Evolutionary conservation across 2,329 filamentous ascomycete genomes (phyloP).

Genomic region (Pseudogymnoascus sp.): DNA sequence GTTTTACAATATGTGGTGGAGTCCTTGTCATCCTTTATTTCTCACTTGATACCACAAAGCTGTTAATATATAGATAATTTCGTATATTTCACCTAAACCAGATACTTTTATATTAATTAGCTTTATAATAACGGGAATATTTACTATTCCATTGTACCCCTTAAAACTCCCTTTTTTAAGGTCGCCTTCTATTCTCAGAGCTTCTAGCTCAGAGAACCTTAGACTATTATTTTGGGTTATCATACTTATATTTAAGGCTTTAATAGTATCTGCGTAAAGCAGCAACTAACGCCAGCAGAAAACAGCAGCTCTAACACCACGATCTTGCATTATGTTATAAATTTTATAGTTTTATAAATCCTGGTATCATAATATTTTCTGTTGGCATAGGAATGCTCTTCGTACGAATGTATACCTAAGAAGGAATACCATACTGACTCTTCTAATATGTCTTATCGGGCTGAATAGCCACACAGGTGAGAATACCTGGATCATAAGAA

Average conservation of each 20-base stretch:
- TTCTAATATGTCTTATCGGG: background rate
- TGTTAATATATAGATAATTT: background rate
- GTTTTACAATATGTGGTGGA: background rate
- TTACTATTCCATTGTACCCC: too few species aligned
- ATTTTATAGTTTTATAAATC: background rate
- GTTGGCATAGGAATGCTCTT: background rate
- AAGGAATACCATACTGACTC: background rate
- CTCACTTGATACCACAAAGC: background rate
- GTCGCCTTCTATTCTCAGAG: too few species aligned
- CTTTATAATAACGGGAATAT: too few species aligned
- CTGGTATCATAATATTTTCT: background rate
- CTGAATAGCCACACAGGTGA: background rate
- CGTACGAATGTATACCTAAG: background rate
- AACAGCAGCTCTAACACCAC: too few species aligned
- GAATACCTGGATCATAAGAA: background rate
- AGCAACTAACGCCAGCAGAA: too few species aligned
- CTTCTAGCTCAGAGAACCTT: too few species aligned
- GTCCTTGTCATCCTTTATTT: background rate
- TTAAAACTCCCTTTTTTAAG: too few species aligned
- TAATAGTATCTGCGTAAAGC: too few species aligned
- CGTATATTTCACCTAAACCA: too few species aligned
- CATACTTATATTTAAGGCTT: too few species aligned
- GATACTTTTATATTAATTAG: too few species aligned
- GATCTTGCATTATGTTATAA: background rate
- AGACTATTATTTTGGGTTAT: too few species aligned